A percentile compares a stretch with the other conserved stretches of the same genome.
Evolutionary conservation across 2,329 filamentous ascomycete genomes (phyloP).

Genomic region (Trichoderma harzianum): DNA sequence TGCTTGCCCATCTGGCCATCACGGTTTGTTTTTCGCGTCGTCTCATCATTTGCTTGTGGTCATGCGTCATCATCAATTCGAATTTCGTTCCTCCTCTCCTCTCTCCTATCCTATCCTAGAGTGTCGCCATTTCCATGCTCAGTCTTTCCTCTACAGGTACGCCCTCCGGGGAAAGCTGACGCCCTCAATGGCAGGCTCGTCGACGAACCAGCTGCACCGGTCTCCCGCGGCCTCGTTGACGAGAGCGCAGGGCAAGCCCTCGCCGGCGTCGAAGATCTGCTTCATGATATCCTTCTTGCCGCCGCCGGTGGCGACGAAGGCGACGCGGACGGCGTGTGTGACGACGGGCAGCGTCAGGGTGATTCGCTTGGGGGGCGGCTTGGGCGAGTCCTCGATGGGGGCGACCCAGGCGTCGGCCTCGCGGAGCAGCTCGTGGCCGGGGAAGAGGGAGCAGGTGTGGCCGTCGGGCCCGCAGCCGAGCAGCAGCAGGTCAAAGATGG

Average conservation of each 20-base stretch:
- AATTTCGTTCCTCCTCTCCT: not conserved
- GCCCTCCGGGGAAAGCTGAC: slow-evolving; percentile 77
- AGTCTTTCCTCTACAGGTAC: slow-evolving; percentile 41
- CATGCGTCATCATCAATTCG: slow-evolving; percentile 9
- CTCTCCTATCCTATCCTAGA: too few relatives aligned
- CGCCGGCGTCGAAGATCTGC: slow-evolving; percentile 80
- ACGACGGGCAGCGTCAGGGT: slow-evolving; percentile 91
- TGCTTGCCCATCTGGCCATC: not conserved
- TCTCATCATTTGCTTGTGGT: slow-evolving; percentile 3
- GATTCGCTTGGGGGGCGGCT: slow-evolving; percentile 86
- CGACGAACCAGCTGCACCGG: slow-evolving; percentile 93
- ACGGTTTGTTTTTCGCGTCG: not conserved
- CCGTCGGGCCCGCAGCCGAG: slow-evolving; percentile 94
- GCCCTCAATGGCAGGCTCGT: slow-evolving; percentile 78
- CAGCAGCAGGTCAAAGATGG: slow-evolving; percentile 90
- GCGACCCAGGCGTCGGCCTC: slow-evolving; percentile 91
- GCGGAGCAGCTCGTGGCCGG: slow-evolving; percentile 78
- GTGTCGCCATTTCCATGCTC: not conserved
- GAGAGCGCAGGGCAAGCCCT: slow-evolving; percentile 77
- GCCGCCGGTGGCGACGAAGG: slow-evolving; percentile 84
- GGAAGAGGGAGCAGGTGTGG: slow-evolving; percentile 96
- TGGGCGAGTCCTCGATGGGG: slow-evolving; percentile 87
- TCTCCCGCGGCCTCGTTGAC: slow-evolving; percentile 83
- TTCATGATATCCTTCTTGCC: slow-evolving; percentile 91
- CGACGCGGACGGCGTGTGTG: slow-evolving; percentile 79